These are phyloP conservation scores for Bocquillonia castaneifolia DNA, from an alignment of 441 rosid species.

Conservation along the genomic window DNA sequence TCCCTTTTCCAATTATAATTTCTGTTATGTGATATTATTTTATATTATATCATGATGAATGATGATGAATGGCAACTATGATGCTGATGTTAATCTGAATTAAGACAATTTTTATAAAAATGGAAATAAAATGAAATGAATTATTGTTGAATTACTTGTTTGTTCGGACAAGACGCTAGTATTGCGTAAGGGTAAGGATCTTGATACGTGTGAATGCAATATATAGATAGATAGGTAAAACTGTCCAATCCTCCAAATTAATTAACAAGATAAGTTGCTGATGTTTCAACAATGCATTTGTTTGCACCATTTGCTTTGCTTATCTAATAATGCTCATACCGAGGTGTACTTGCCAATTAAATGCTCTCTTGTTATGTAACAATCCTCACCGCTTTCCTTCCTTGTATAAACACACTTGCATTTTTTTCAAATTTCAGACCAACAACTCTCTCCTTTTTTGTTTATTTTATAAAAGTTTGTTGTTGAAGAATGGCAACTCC, in stretches of 20 bases:
- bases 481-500: slow-evolving; percentile 26
- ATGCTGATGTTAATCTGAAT: too few species aligned
- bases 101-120: too few species aligned
- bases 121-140: too few species aligned
- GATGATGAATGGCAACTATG: too few species aligned
- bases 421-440: slow-evolving; percentile 8
- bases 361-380: slow-evolving; percentile 20
- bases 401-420: slow-evolving; percentile 19
- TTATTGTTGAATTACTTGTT: too few species aligned
- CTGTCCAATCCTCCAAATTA: not conserved
- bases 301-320: slow-evolving; percentile 5
- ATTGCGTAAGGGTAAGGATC: slow-evolving; percentile 1
- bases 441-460: not conserved
- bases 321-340: slow-evolving; percentile 21
- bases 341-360: slow-evolving; percentile 17
- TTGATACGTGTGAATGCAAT: slow-evolving; percentile 25
- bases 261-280: not conserved
- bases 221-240: not conserved
- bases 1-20: too few species aligned
- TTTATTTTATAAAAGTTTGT: not conserved
- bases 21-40: too few species aligned
- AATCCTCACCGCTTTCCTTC: not conserved
- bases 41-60: too few species aligned
- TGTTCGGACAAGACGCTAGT: slow-evolving; percentile 11
- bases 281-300: not conserved